Conservation (phyloP, 2,329 filamentous ascomycete genomes). For the Cladosporium sp. region DNA sequence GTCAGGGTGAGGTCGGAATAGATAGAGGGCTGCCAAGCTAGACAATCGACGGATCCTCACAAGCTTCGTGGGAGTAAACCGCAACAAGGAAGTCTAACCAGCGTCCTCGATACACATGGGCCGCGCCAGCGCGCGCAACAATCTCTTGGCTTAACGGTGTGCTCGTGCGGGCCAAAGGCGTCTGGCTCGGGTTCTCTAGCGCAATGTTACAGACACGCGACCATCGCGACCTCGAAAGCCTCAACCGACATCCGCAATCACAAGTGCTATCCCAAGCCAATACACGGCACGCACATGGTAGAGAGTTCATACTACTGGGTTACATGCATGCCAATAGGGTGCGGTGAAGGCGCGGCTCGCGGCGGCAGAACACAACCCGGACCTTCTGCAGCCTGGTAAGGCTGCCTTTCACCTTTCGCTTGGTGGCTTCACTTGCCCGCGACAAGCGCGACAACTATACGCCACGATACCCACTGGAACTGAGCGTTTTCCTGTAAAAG, state of each 20-base stretch:
- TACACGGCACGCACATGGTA: constrained; percentile 3
- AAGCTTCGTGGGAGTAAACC: background rate
- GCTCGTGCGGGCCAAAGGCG: background rate
- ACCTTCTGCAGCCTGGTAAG: background rate
- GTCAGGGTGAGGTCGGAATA: background rate
- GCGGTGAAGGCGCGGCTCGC: background rate
- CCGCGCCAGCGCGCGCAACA: background rate
- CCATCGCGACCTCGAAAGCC: background rate
- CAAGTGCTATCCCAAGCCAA: background rate
- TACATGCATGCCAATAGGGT: background rate
- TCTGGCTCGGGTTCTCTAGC: constrained; percentile 2
- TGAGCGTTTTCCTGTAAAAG: background rate
- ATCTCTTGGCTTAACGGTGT: constrained; percentile 8
- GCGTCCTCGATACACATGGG: background rate
- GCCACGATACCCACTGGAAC: background rate
- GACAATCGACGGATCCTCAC: background rate
- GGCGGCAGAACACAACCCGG: background rate
- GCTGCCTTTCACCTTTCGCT: background rate
- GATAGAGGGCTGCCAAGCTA: constrained; percentile 1
- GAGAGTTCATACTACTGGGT: background rate
- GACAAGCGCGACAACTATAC: background rate
- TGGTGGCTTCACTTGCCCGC: background rate
- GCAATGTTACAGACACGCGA: background rate
- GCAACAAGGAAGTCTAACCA: constrained; percentile 3
- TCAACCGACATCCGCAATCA: background rate